These are phyloP conservation scores for Fraxinus americana DNA, from an alignment of 257 asterid species.

Conservation along the genomic window DNA sequence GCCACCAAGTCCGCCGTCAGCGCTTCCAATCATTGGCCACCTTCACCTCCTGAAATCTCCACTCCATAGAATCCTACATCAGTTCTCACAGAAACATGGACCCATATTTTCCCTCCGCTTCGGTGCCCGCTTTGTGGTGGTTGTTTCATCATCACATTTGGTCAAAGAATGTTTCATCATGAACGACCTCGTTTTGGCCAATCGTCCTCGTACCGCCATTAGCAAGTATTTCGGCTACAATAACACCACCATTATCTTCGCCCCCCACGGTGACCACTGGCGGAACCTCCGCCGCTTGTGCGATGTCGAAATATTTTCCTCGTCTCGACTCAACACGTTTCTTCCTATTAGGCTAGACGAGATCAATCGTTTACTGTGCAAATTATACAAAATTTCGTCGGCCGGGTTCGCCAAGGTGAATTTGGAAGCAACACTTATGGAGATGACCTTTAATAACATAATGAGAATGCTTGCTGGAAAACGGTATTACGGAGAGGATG, in stretches of 20 bases:
- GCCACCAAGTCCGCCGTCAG: slow-evolving; percentile 19
- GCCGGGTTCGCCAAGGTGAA: no score
- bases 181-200: slow-evolving; percentile 19
- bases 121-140: slow-evolving; percentile 21
- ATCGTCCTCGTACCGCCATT: slow-evolving; percentile 22
- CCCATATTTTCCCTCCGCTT: slow-evolving; percentile 17
- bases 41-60: slow-evolving; percentile 19
- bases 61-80: slow-evolving; percentile 9
- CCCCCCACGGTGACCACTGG: slow-evolving; percentile 28
- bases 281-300: slow-evolving; percentile 25
- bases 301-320: slow-evolving; percentile 25
- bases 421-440: background rate
- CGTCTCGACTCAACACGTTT: slow-evolving; percentile 26
- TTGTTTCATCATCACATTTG: slow-evolving; percentile 11
- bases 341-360: slow-evolving; percentile 10
- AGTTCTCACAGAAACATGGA: slow-evolving; percentile 12
- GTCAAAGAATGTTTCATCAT: no score
- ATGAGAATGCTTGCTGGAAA: slow-evolving; percentile 37
- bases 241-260: slow-evolving; percentile 15
- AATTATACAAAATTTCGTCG: no score
- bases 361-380: no score
- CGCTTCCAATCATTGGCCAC: slow-evolving; percentile 24
- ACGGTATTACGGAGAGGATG: slow-evolving; percentile 31
- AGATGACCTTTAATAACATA: slow-evolving; percentile 30
- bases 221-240: slow-evolving; percentile 5